phyloP scores from a whole-genome alignment of 1,139 yeast species.

The Geotrichum siamense region DNA sequence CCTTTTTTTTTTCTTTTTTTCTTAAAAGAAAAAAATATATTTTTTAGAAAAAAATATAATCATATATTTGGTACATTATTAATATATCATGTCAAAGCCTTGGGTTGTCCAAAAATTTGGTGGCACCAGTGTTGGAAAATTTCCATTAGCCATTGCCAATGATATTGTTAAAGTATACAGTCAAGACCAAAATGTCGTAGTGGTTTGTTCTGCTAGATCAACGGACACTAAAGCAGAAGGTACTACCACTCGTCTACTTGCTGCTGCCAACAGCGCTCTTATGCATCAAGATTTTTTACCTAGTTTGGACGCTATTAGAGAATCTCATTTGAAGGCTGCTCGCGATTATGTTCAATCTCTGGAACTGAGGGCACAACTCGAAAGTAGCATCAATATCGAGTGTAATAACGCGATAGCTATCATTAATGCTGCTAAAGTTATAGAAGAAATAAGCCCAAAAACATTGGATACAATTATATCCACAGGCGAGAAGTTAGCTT shows the following conservation, averaged over 20 bases:
- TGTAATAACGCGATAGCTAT: constrained; percentile 60
- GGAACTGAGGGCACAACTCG: constrained; percentile 43
- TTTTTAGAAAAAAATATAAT: too few relatives aligned
- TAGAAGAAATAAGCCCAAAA: constrained; percentile 86
- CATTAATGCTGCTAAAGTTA: constrained; percentile 77
- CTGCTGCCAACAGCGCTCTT: constrained; percentile 61
- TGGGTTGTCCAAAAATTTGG: constrained; percentile 97
- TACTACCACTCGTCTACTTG: constrained; percentile 70
- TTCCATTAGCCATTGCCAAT: constrained; percentile 74
- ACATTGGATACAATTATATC: constrained; percentile 88
- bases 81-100: too few relatives aligned
- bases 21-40: too few relatives aligned
- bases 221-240: constrained; percentile 90
- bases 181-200: constrained; percentile 66
- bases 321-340: constrained; percentile 79
- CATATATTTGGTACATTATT: too few relatives aligned
- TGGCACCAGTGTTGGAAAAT: constrained; percentile 97
- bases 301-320: constrained; percentile 55
- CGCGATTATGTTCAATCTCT: constrained; percentile 42
- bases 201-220: constrained; percentile 93
- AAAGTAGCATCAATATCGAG: constrained; percentile 54
- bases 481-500: constrained; percentile 86
- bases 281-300: constrained; percentile 40
- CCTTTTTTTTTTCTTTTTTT: too few relatives aligned
- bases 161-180: constrained; percentile 69